Percentiles rank a stretch among this genome's conserved stretches.
phyloP scores from a whole-genome alignment of 441 rosid species.

The Mallotus repandus region DNA sequence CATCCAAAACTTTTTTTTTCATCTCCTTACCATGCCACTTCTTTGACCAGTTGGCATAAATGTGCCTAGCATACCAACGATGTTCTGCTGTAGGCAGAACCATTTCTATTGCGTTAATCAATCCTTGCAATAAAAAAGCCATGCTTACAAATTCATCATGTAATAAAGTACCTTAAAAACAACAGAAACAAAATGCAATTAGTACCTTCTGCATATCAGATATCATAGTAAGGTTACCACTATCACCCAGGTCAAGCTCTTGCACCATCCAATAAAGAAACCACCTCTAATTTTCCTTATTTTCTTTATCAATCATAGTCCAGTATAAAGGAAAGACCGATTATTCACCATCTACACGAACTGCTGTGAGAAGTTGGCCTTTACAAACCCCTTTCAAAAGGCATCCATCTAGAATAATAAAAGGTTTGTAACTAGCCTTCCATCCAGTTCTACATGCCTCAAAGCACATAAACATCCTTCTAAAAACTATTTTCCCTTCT shows the following conservation, averaged over 20 bases:
- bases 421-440: background rate
- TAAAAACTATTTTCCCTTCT: background rate
- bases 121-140: background rate
- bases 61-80: too few species aligned
- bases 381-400: background rate
- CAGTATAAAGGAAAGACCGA: background rate
- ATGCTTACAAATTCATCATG: too few species aligned
- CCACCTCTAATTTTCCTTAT: slow-evolving; percentile 12
- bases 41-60: too few species aligned
- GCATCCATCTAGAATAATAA: background rate
- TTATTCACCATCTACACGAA: background rate
- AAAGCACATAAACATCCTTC: background rate
- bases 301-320: background rate
- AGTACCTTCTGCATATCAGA: too few species aligned
- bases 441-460: background rate
- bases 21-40: too few species aligned
- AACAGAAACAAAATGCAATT: too few species aligned
- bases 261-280: too few species aligned
- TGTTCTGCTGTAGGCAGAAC: background rate
- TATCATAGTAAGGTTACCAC: accelerated
- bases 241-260: too few species aligned
- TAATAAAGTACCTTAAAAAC: accelerated
- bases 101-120: background rate
- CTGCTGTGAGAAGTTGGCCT: background rate
- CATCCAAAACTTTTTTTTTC: too few species aligned